phyloP scores from a whole-genome alignment of 208 protist genomes.

The Endotrypanum monterogeii region DNA sequence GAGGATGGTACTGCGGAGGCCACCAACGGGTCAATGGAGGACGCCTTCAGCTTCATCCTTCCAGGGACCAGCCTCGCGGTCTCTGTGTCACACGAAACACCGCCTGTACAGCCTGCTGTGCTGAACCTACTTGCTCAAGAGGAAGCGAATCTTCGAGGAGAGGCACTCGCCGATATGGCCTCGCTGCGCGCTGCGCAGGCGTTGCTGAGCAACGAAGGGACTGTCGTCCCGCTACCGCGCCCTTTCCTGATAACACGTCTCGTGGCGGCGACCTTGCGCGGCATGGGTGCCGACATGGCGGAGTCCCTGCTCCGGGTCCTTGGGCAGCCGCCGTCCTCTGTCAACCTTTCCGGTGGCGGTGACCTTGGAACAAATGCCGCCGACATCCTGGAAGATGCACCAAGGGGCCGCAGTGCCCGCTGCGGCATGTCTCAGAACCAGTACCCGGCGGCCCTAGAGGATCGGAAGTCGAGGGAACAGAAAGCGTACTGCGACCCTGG shows the following conservation, averaged over 20 bases:
- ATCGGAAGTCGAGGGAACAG: background rate
- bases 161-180: constrained; percentile 12
- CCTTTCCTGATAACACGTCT: constrained; percentile 68
- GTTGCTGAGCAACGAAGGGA: constrained; percentile 45
- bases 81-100: constrained; percentile 14
- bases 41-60: constrained; percentile 30
- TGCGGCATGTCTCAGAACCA: background rate
- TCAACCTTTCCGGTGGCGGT: background rate
- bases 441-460: background rate
- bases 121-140: constrained; percentile 18
- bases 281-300: constrained; percentile 29
- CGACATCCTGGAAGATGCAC: background rate
- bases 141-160: constrained; percentile 23
- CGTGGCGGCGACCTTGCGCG: constrained; percentile 47
- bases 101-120: constrained; percentile 16
- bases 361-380: background rate
- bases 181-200: constrained; percentile 39
- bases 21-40: constrained; percentile 9
- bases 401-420: background rate
- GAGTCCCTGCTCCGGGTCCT: constrained; percentile 36
- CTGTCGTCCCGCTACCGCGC: constrained; percentile 36
- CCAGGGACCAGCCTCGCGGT: constrained; percentile 33
- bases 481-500: background rate
- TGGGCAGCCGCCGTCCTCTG: background rate
- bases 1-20: background rate